Conservation (phyloP, 371 early-diverging fungal species). For the Apophysomyces variabilis region DNA sequence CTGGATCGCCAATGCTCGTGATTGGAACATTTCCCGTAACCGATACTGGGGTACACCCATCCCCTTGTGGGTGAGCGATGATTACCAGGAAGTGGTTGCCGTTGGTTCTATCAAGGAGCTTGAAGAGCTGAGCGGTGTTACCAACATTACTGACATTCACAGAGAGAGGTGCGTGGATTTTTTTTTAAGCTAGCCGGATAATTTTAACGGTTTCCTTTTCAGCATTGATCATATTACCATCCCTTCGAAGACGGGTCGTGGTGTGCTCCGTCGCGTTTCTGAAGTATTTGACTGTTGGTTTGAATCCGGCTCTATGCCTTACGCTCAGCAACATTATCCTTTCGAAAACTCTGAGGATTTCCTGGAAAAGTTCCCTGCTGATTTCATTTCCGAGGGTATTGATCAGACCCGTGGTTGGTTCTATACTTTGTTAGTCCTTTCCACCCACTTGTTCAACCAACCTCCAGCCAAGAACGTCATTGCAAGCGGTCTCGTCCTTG, state of each 20-base stretch:
- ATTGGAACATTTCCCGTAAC: constrained; percentile 99
- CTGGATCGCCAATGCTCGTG: constrained; percentile 99
- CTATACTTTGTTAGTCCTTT: constrained; percentile 99
- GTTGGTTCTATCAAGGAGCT: constrained; percentile 97
- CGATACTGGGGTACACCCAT: constrained; percentile 99
- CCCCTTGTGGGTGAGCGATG: constrained; percentile 98
- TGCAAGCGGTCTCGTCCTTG: constrained; percentile 99
- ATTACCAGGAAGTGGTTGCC: constrained; percentile 93
- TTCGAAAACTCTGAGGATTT: constrained; percentile 95
- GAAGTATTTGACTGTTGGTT: constrained; percentile 99
- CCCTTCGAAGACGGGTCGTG: constrained; percentile 92
- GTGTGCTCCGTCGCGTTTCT: constrained; percentile 90
- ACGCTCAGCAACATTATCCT: constrained; percentile 99
- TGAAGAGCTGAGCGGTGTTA: constrained; percentile 87
- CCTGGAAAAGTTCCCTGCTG: constrained; percentile 95
- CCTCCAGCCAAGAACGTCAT: constrained; percentile 99
- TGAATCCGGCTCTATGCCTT: constrained; percentile 99
- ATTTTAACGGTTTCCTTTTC: neutral
- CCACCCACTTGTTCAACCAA: constrained; percentile 97
- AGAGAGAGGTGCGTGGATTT: constrained; percentile 71
- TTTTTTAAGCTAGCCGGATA: too few species aligned
- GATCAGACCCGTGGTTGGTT: constrained; percentile 99
- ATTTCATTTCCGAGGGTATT: constrained; percentile 99
- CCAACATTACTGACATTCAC: constrained; percentile 96
- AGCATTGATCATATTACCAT: constrained; percentile 97